Conservation (phyloP, 176 grass and related monocot species). For the Hordeum vulgare region DNA sequence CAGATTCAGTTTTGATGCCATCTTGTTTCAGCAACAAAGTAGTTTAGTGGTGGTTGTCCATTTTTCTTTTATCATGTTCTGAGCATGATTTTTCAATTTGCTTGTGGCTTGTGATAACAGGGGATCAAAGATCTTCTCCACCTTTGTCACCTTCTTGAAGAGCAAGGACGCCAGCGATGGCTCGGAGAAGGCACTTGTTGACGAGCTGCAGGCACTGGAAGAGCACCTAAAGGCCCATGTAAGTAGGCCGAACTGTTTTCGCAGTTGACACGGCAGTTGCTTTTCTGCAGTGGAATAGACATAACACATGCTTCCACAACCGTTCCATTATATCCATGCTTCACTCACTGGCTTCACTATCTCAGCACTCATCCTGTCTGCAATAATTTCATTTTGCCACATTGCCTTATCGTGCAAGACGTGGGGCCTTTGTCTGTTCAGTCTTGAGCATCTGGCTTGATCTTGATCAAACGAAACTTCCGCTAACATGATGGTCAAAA, state of each 20-base stretch:
- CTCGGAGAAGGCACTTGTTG: slow-evolving; percentile 51
- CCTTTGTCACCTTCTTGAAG: slow-evolving; percentile 72
- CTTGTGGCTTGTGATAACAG: slow-evolving; percentile 30
- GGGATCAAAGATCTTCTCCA: slow-evolving; percentile 78
- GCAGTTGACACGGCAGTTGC: background rate
- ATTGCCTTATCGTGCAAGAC: background rate
- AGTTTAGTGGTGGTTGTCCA: background rate
- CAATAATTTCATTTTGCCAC: slow-evolving; percentile 8
- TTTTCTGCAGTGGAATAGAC: background rate
- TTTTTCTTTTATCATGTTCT: background rate
- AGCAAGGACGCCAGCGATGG: slow-evolving; percentile 82
- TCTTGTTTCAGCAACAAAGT: background rate
- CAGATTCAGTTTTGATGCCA: background rate
- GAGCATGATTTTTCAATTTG: background rate
- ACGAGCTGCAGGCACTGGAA: slow-evolving; percentile 50
- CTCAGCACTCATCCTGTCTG: background rate
- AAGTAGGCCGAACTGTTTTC: background rate
- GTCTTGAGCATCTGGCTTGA: background rate
- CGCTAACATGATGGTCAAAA: background rate
- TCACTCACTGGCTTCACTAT: background rate
- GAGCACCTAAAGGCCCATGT: slow-evolving; percentile 85
- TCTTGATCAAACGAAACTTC: background rate
- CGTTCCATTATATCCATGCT: background rate
- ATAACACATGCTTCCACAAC: background rate
- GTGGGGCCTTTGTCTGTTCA: background rate